Conservation (phyloP, 305 asterid species). For the Fraxinus sp. region DNA sequence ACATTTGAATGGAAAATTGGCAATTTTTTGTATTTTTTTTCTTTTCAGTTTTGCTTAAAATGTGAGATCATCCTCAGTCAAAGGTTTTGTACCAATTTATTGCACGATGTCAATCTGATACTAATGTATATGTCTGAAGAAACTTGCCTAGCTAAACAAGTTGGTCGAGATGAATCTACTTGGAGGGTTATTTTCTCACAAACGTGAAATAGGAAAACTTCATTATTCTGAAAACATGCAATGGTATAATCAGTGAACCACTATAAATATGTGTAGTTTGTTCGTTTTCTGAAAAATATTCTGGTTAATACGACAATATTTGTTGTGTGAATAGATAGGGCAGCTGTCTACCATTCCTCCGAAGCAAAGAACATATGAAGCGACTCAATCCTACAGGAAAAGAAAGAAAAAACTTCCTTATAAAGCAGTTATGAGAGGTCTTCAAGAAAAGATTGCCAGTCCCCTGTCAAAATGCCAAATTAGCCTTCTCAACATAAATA, state of each 20-base stretch:
- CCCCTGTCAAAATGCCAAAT: constrained; percentile 70
- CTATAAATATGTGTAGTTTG: neutral
- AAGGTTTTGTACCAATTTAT: neutral
- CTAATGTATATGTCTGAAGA: neutral
- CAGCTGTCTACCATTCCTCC: constrained; percentile 94
- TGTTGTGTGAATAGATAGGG: constrained; percentile 56
- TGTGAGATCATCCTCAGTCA: neutral
- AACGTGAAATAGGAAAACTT: neutral
- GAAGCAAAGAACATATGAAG: constrained; percentile 56
- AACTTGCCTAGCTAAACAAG: neutral
- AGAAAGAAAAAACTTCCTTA: constrained; percentile 61
- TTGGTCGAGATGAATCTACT: neutral
- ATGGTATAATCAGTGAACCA: neutral
- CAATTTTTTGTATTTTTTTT: neutral
- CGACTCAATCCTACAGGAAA: constrained; percentile 49
- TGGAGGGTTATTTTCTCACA: neutral
- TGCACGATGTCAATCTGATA: neutral
- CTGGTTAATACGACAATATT: neutral
- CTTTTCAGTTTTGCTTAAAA: neutral
- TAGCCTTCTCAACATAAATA: constrained; percentile 51
- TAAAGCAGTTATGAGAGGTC: constrained; percentile 48
- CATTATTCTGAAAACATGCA: neutral
- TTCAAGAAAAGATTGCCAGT: constrained; percentile 56
- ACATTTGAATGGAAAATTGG: neutral
- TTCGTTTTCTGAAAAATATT: neutral